Evolutionary conservation across 306 rosid species (phyloP).

Genomic region (Astragalus membranaceus): DNA sequence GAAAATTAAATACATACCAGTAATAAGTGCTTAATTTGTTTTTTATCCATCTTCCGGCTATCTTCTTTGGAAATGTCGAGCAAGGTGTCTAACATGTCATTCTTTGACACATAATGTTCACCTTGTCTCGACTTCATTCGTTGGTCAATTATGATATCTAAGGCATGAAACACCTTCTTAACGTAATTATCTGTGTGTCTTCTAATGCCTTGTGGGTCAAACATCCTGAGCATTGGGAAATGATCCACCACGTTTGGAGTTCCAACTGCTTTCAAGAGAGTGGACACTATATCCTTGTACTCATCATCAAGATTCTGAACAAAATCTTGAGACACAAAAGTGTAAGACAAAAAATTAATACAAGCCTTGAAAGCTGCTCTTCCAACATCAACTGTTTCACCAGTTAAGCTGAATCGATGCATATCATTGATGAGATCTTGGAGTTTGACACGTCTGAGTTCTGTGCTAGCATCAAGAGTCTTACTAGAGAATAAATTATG

Average conservation of each 20-base stretch:
- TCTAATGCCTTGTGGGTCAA: constrained; percentile 38
- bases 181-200: neutral
- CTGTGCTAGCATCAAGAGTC: constrained; percentile 24
- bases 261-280: constrained; percentile 26
- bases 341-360: constrained; percentile 31
- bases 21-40: constrained; percentile 9
- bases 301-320: neutral
- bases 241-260: constrained; percentile 39
- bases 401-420: neutral
- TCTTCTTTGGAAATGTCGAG: constrained; percentile 13
- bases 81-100: constrained; percentile 32
- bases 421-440: constrained; percentile 24
- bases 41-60: constrained; percentile 11
- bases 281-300: constrained; percentile 21
- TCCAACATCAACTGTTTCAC: constrained; percentile 35
- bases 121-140: constrained; percentile 15
- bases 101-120: neutral
- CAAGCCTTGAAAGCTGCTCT: constrained; percentile 30
- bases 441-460: constrained; percentile 22
- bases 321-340: constrained; percentile 41
- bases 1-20: constrained; percentile 3
- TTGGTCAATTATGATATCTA: constrained; percentile 12
- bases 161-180: constrained; percentile 2
- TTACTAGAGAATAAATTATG: constrained; percentile 22
- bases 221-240: constrained; percentile 24